phyloP scores from a whole-genome alignment of 2,329 filamentous ascomycete species.

The Ophiostoma novo-ulmi region DNA sequence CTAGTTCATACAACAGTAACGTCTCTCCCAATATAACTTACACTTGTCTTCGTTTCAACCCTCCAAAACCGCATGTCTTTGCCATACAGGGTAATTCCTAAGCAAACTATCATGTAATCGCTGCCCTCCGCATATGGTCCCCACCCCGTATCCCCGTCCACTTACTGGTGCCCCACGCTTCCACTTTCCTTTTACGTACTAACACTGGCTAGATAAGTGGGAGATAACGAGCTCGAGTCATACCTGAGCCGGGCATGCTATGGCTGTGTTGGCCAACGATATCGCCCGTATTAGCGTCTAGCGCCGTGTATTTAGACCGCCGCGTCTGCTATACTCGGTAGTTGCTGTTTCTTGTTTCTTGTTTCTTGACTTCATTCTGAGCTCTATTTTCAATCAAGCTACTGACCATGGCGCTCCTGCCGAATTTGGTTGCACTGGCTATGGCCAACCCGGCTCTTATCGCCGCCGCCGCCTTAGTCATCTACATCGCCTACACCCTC shows the following conservation, averaged over 20 bases:
- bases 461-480: neutral
- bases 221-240: neutral
- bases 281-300: neutral
- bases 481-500: conserved; percentile 22
- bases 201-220: neutral
- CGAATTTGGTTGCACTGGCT: neutral
- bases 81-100: neutral
- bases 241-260: neutral
- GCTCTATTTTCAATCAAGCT: neutral
- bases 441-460: neutral
- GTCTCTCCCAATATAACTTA: neutral
- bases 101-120: conserved; percentile 3
- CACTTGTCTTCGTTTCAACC: neutral
- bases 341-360: neutral
- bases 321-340: neutral
- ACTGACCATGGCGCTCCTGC: neutral
- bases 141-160: neutral
- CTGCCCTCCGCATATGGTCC: neutral
- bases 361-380: neutral
- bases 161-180: neutral
- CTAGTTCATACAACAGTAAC: neutral
- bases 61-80: neutral
- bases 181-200: conserved; percentile 13
- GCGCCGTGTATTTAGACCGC: neutral
- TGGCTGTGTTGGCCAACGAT: conserved; percentile 5